These are phyloP conservation scores for Yamadazyma endophytica DNA, from an alignment of 805 yeast species.

Conservation along the genomic window DNA sequence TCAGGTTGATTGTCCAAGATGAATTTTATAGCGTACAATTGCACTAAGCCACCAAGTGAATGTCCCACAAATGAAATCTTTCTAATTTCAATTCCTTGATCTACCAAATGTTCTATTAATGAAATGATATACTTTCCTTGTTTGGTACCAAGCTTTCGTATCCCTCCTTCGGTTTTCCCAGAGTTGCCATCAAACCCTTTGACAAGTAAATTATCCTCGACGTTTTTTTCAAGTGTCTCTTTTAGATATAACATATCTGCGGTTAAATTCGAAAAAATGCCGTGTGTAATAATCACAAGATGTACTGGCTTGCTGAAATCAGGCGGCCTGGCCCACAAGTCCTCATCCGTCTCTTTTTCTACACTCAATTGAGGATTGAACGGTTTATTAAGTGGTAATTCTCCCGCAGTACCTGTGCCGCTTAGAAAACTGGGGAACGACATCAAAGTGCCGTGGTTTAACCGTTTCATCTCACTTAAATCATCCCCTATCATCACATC, in stretches of 20 bases:
- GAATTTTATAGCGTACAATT: slow-evolving; percentile 36
- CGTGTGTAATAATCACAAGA: slow-evolving; percentile 40
- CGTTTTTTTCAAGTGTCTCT: slow-evolving; percentile 24
- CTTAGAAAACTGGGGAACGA: slow-evolving; percentile 7
- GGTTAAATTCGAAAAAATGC: slow-evolving; percentile 38
- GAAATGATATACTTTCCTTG: slow-evolving; percentile 25
- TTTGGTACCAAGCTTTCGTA: slow-evolving; percentile 30
- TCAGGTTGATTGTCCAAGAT: slow-evolving; percentile 23
- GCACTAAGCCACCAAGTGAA: slow-evolving; percentile 42
- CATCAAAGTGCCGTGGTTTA: slow-evolving; percentile 24
- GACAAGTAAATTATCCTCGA: slow-evolving; percentile 31
- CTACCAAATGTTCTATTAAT: slow-evolving; percentile 18
- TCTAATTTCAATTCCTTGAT: slow-evolving; percentile 15
- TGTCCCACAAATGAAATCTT: slow-evolving; percentile 41
- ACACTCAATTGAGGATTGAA: slow-evolving; percentile 24
- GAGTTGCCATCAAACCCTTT: slow-evolving; percentile 38
- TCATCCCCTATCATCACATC: slow-evolving; percentile 38
- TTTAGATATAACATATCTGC: slow-evolving; percentile 43
- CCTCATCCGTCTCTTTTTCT: slow-evolving; percentile 20
- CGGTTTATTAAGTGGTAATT: slow-evolving; percentile 4
- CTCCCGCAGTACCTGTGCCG: slow-evolving; percentile 2
- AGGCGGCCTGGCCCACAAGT: slow-evolving; percentile 29
- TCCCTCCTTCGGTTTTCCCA: slow-evolving; percentile 39
- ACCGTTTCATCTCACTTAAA: slow-evolving; percentile 25
- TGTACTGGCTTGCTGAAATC: slow-evolving; percentile 30